Evolutionary conservation across 1,284 basidiomycete species (phyloP), one percentile per base, ranked within the genome.

Genomic region (Rhodotorula sp.): DNA sequence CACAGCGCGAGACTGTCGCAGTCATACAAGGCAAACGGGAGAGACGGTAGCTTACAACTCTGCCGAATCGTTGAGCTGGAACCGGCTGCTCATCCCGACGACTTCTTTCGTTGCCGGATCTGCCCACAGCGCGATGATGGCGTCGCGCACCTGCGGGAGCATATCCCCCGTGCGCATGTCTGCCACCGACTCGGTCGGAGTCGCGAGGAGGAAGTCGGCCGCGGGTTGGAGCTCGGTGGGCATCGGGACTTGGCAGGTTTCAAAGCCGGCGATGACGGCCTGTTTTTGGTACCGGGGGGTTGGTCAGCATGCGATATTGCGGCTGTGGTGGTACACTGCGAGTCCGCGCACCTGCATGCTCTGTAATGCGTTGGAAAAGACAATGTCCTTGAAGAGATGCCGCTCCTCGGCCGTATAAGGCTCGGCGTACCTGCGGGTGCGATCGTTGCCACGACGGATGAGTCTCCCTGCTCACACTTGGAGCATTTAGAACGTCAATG

Each of bases 371-470:
- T 97, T 97, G 62, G 91, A 20, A 79, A 88, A 97, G 80, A 98
- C 96, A 80, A 97, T 96, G 83, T 97, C 95, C 82, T 92, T 93
- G 87, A 95, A 97, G 48, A 90, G 91, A 74, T 93, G 91, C 59
- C 95, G 86, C 83, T 98, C 95, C 18, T 63, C 61, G 2, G 23
- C 43, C 31, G 63, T 46, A 29, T 69, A 72, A 5, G 70, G 64
- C 5, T 59, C 26, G 20, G 70, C 58, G 56, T 71, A 71, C 66
- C 70, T n/a, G n/a, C n/a, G n/a, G n/a, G n/a, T n/a, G n/a, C n/a
- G n/a, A n/a, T n/a, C n/a, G n/a, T n/a, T n/a, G n/a, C n/a, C n/a
- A n/a, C n/a, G n/a, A n/a, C n/a, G n/a, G n/a, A n/a, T 14, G 21
- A 48, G 43, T 31, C 15, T 6, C 48, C 39, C 5, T 3, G 21